These are phyloP conservation scores for Chytriomyces confervae DNA, from an alignment of 192 early-diverging fungal genomes.

Conservation along the genomic window DNA sequence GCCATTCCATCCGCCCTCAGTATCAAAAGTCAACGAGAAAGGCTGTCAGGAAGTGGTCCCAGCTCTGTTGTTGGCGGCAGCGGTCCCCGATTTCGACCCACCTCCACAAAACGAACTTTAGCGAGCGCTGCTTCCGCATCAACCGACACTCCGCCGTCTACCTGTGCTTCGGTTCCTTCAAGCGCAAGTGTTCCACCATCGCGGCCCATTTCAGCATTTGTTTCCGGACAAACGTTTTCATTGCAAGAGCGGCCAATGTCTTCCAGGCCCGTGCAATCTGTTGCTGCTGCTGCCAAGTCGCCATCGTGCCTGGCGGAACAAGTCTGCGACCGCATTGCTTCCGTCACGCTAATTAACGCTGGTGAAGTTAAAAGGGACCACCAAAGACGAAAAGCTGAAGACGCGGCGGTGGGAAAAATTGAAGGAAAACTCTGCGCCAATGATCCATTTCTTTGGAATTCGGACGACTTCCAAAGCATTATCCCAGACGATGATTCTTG, in stretches of 20 bases:
- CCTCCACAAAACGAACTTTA: neutral
- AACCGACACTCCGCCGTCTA: neutral
- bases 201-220: neutral
- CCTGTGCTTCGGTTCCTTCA: neutral
- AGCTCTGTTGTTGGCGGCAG: neutral
- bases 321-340: neutral
- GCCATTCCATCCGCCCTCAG: too few relatives aligned
- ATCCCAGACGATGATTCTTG: neutral
- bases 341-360: neutral
- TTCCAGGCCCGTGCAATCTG: neutral
- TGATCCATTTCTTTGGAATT: neutral
- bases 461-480: neutral
- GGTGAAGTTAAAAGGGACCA: neutral
- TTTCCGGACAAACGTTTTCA: neutral
- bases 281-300: neutral
- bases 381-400: neutral
- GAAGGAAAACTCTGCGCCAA: neutral
- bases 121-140: neutral
- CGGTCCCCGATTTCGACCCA: neutral
- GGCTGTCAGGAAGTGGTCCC: neutral
- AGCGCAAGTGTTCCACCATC: neutral
- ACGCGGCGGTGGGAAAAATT: neutral
- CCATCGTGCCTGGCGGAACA: neutral
- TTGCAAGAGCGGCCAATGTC: neutral
- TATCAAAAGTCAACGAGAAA: neutral